These are phyloP conservation scores for Giardia duodenalis DNA, from an alignment of 208 protist genomes.

Conservation along the genomic window DNA sequence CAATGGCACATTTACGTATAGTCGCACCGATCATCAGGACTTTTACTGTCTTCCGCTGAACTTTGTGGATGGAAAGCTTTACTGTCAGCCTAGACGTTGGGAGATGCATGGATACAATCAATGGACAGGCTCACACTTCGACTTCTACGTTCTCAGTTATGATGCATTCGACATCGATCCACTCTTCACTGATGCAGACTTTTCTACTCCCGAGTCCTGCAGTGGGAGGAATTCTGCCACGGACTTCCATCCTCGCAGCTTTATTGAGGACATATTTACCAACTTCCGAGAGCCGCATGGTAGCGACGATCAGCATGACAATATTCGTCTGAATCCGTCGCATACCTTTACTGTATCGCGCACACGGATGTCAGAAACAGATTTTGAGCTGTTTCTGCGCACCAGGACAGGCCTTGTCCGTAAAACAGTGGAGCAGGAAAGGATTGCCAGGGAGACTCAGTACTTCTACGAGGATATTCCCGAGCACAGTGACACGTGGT, in stretches of 20 bases:
- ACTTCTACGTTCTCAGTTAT: neutral
- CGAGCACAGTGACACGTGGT: neutral
- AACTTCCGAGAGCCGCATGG: neutral
- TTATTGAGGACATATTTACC: neutral
- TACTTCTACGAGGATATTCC: neutral
- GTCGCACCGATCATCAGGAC: neutral
- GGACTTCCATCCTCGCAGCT: neutral
- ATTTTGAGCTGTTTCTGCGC: neutral
- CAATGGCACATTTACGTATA: neutral
- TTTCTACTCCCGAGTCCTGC: neutral
- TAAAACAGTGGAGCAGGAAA: neutral
- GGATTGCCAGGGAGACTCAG: no score
- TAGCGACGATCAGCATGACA: neutral
- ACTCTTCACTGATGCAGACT: constrained; percentile 6
- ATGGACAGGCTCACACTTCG: neutral
- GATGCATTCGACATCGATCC: constrained; percentile 14
- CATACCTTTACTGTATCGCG: neutral
- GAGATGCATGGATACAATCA: constrained; percentile 24
- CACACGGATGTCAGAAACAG: neutral
- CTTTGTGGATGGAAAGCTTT: neutral
- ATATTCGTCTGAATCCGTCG: neutral
- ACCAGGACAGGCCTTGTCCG: neutral
- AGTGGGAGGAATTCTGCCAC: neutral
- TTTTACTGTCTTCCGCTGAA: neutral
- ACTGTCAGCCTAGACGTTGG: neutral